Evolutionary conservation across 75 land plant species (phyloP), one percentile per base, ranked within the genome.

Genomic region (Picea sitchensis): DNA sequence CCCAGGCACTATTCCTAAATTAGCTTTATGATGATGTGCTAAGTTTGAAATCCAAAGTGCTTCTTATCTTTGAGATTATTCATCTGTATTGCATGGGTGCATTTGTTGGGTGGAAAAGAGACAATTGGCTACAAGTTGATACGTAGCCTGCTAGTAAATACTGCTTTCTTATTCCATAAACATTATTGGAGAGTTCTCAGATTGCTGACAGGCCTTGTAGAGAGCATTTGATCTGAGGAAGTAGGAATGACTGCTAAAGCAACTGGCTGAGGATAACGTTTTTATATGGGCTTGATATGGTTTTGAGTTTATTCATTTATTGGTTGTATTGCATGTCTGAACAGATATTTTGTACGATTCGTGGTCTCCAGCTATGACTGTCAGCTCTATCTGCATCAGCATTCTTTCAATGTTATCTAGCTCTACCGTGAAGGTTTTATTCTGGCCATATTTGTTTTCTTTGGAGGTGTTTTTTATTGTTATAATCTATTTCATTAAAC

Each of bases 341-440:
- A 57, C 87, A 96, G 99, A 96, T 80, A 96, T 96, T 65, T 63
- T 96, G 30, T 96, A 96, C 77, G 99, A 96, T 82, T 96, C 99
- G 6, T 96, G 99, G 99, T 96, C 99, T 13, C 99, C 99, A 56
- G 99, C 99, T 11, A 96, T 96, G 99, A 96, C 99, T 36, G 99
- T 96, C 30, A 92, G 95, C 80, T 96, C 99, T 59, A 80, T 96
- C 64, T 96, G 99, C 83, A 96, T 96, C 81, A 96, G 99, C 88
- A 95, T 96, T 77, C 86, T 96, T 58, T 96, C 99, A 58, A 96
- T 96, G 99, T 77, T 96, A 26, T 96, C 99, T 58, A 96, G 99
- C 92, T 91, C 99, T 2, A 85, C 99, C 59, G 95, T 61, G 12
- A 96, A 96, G 98, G 99, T 96, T 51, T 51, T 51, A 9, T 51